Evolutionary conservation across 768 basidiomycete genomes (phyloP), one percentile per base, ranked within the genome.

Genomic region (Ephemerocybe angulata): DNA sequence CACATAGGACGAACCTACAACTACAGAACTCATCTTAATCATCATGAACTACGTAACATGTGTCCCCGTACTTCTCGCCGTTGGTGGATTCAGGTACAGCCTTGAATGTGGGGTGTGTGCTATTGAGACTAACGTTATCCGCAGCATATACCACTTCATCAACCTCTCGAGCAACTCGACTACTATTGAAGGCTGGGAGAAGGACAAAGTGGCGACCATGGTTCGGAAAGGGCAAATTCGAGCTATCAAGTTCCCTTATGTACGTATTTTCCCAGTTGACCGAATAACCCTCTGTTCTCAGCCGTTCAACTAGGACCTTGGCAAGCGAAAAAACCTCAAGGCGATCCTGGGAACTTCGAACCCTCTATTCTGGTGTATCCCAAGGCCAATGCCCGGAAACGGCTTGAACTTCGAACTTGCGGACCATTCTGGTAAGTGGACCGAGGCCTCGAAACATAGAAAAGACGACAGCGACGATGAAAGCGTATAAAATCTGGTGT

Each of bases 101-200:
- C 25, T 19, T 15, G 17, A 5, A 19, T 21, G 21, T 10, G 25
- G 22, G 1, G 44, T 54, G 28, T 37, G 15, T 17, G 29, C 12
- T 27, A 38, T 41, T 17, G 19, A 30, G 13, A 11, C 22, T 27
- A 22, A 29, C 60, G 27, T 51, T 43, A 42, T 43, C 7, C 61
- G 19, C 30, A 93, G 93, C 51, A 54, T 98, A 21, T 98, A 94
- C 65, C 97, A 98, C 60, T 83, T 95, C 58, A 88, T 86, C 63
- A 77, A 81, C 48, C 68, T 98, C 25, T 62, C 80, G 5, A 79
- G 79, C 10, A 99, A 99, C 68, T 84, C 87, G 2, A 99, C 96
- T 0, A 98, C 97, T 1, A 98, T 99, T 48, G 97, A 99, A 72
- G 85, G 89, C 0, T 96, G 92, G 91, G 97, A 99, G 70, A 98